Evolutionary conservation across 345 rosid species (phyloP), one percentile per base, ranked within the genome.

Genomic region (Mallotus nudiflorus): DNA sequence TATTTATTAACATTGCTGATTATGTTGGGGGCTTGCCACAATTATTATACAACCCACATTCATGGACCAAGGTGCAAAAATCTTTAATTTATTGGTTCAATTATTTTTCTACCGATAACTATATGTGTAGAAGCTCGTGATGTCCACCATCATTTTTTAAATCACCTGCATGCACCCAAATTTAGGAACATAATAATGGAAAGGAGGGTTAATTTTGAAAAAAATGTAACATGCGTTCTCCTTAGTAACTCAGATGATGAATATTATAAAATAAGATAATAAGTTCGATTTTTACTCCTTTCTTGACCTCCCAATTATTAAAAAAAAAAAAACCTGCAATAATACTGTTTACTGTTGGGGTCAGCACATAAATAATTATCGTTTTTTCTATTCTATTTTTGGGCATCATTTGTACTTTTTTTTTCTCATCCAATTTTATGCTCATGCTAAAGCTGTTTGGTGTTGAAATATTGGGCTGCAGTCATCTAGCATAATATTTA

Each of bases 41-140:
- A 9, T 25, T 77, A 24, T 25, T 37, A 5, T 48, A 25, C 18
- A 61, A 71, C 24, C 69, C 73, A 18, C 62, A 54, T 22, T 35
- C 80, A 66, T 77, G 80, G 80, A 77, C 80, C 8, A 67, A 77
- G 80, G 80, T 77, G n/a, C 60, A 66, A 48, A 27, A 18, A 2
- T 27, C 40, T 25, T 25, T 27, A 9, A 33, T 31, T 25, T 25
- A 29, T 24, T 37, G 0, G 2, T 37, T 65, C 12, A n/a, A 20
- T 19, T 48, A 18, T 33, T n/a, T 3, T 25, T 16, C 20, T 16
- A 16, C 11, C 9, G 22, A 53, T 51, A 18, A 1, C 5, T 51
- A 9, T 18, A 16, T 16, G 16, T 49, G 0, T 51, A 15, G 12
- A n/a, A n/a, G n/a, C n/a, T n/a, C n/a, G n/a, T n/a, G n/a, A n/a